These are phyloP conservation scores for Udeniomyces megalosporus DNA, from an alignment of 768 basidiomycete species.

Conservation along the genomic window DNA sequence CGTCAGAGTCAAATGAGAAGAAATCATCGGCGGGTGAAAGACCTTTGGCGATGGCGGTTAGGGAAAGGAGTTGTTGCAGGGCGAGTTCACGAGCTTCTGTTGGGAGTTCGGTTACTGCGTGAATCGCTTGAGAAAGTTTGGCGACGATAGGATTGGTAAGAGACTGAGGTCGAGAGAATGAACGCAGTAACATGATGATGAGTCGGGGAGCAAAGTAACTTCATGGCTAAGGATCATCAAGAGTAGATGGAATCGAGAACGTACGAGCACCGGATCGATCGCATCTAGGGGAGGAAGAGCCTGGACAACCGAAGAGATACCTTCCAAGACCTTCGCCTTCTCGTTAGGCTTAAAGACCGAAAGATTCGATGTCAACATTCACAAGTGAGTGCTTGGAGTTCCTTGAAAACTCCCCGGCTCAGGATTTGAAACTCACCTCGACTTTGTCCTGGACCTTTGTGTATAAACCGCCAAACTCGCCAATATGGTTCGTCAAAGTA, in stretches of 20 bases:
- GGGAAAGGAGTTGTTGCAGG: slow-evolving; percentile 57
- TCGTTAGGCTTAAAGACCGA: slow-evolving; percentile 34
- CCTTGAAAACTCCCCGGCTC: neutral
- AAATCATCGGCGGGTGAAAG: slow-evolving; percentile 62
- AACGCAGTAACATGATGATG: too few relatives aligned
- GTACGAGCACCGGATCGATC: slow-evolving; percentile 54
- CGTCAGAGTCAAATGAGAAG: slow-evolving; percentile 41
- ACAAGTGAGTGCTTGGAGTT: too few relatives aligned
- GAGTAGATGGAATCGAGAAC: slow-evolving; percentile 20
- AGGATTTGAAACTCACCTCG: slow-evolving; percentile 39
- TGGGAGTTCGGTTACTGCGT: slow-evolving; percentile 27
- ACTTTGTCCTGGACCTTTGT: slow-evolving; percentile 50
- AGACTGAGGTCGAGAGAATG: neutral
- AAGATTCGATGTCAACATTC: too few relatives aligned
- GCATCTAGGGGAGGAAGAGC: slow-evolving; percentile 65
- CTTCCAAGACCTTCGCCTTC: slow-evolving; percentile 77
- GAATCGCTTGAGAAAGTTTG: neutral
- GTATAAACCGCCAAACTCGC: slow-evolving; percentile 69
- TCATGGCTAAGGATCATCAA: neutral
- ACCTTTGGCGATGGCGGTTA: slow-evolving; percentile 74
- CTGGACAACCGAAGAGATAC: slow-evolving; percentile 83
- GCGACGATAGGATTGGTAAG: slow-evolving; percentile 10
- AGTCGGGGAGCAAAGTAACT: too few relatives aligned
- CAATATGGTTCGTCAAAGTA: slow-evolving; percentile 68
- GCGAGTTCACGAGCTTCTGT: slow-evolving; percentile 53